Evolutionary conservation across 306 rosid genomes (phyloP).

Genomic region (Vicia sativa): DNA sequence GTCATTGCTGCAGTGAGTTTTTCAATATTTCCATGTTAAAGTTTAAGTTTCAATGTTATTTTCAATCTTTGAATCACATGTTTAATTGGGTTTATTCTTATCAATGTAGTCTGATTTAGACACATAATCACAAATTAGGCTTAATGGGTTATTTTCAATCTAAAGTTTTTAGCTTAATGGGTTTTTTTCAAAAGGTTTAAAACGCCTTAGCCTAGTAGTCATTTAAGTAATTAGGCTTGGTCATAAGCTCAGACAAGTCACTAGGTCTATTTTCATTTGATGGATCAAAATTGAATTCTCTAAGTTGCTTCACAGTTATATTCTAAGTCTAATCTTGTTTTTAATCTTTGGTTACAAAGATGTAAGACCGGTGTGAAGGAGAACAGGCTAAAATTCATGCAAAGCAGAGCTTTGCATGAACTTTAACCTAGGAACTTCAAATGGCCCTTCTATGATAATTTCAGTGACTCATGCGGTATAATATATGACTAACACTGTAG

Average conservation of each 20-base stretch:
- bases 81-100: background rate
- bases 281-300: background rate
- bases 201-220: background rate
- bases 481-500: constrained; percentile 9
- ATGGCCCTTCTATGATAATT: background rate
- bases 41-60: too few relatives aligned
- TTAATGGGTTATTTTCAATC: background rate
- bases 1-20: constrained; percentile 55
- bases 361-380: background rate
- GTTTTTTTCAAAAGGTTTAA: too few relatives aligned
- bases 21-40: background rate
- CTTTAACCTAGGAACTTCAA: background rate
- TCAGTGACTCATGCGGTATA: background rate
- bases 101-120: background rate
- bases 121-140: background rate
- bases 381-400: background rate
- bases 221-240: background rate
- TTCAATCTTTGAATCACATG: background rate
- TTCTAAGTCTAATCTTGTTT: background rate
- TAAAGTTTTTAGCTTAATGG: background rate
- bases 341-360: background rate
- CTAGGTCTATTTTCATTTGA: background rate
- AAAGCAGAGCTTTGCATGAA: background rate
- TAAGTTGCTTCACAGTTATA: background rate
- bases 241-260: background rate